Conservation (phyloP, 192 early-diverging fungal genomes). For the Dimargaris xerosporica region DNA sequence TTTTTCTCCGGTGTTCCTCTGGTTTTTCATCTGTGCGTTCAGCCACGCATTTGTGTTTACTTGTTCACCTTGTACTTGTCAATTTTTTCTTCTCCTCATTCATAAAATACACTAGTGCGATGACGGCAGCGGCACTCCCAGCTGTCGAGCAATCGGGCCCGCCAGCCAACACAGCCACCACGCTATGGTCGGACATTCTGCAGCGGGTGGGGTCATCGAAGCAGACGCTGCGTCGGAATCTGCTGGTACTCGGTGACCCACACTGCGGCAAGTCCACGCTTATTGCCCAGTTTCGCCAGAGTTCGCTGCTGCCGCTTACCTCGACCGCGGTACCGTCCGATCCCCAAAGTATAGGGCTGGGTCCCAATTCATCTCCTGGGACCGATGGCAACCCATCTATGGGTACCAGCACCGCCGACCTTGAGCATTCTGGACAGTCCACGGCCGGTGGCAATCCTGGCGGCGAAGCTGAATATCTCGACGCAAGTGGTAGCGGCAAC, state of each 20-base stretch:
- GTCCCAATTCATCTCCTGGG: background rate
- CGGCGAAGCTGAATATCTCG: no score
- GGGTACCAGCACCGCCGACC: constrained; percentile 14
- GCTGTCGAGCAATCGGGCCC: background rate
- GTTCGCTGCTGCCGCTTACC: constrained; percentile 12
- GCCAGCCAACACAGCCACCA: constrained; percentile 7
- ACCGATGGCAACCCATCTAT: background rate
- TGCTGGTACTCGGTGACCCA: constrained; percentile 75
- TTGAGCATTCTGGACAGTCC: background rate
- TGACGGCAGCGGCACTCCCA: no score
- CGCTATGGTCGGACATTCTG: constrained; percentile 72
- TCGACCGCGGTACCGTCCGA: background rate
- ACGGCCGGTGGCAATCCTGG: background rate
- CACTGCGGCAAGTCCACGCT: constrained; percentile 72
- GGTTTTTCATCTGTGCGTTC: no score
- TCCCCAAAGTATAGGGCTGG: background rate
- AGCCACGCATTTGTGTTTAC: no score
- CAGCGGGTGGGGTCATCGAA: constrained; percentile 59
- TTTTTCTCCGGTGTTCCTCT: no score
- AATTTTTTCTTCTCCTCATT: no score
- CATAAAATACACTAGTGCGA: no score
- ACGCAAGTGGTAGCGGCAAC: constrained; percentile 19
- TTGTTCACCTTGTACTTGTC: no score
- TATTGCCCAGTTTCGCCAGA: constrained; percentile 39
- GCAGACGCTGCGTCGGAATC: constrained; percentile 52